Evolutionary conservation across 805 yeast genomes (phyloP), one percentile per base, ranked within the genome.

Genomic region (Cyberlindnera euphorbiiphila): DNA sequence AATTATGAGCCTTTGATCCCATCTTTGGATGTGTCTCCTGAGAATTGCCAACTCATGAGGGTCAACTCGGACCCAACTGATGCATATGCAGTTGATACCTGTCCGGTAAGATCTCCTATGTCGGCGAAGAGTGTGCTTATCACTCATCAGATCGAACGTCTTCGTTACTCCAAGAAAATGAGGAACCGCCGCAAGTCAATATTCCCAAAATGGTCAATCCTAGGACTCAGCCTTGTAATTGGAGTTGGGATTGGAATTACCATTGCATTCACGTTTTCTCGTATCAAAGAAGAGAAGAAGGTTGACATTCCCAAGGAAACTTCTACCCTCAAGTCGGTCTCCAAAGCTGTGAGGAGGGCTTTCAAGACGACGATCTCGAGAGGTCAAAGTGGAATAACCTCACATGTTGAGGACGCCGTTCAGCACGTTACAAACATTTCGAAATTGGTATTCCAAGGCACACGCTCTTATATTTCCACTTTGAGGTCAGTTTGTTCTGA

Each of bases 161-260:
- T 27, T 4, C 37, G 31, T 14, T 15, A 32, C 16, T 43, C 53
- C 6, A 51, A 45, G 37, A 54, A 50, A 32, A 28, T 43, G 14
- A 45, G 27, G 32, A 25, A 21, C 8, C 39, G 32, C 35, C 32
- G 29, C 34, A 29, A 18, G n/a, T 30, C 29, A 1, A 42, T 29
- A 18, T 39, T 22, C 13, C 36, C 33, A 8, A 40, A 29, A 3
- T 37, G 43, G 31, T 16, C 49, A 3, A 39, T 46, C 9, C 19
- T 50, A 9, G 47, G 52, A 1, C 9, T 50, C 5, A 44, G 51
- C 9, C 35, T 54, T 13, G 40, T 45, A 8, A 23, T 54, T 11
- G 59, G 58, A 0, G 34, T 53, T 33, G 58, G 59, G 0, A 49
- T 53, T 25, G 59, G 59, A 4, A 26, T 52, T 11, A 37, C 54